These are phyloP conservation scores for Candida yuanshanica DNA, from an alignment of 805 yeast species.

Conservation along the genomic window DNA sequence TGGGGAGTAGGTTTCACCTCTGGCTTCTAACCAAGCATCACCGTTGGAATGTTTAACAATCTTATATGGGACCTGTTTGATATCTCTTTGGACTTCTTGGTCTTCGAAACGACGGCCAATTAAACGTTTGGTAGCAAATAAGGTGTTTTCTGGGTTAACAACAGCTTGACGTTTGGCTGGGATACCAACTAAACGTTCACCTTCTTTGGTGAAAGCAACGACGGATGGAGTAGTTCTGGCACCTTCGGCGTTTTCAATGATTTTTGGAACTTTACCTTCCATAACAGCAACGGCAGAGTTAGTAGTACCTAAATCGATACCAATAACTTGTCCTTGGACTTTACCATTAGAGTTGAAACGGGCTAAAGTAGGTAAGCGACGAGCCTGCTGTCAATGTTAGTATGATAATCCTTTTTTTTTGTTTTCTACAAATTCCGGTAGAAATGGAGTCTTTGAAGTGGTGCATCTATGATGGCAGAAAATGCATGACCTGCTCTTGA, in stretches of 20 bases:
- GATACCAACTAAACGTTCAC: constrained; percentile 54
- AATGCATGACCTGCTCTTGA: too few species aligned
- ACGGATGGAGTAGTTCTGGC: constrained; percentile 53
- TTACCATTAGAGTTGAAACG: constrained; percentile 45
- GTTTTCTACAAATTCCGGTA: neutral
- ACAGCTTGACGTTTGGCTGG: constrained; percentile 78
- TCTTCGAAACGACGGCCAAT: constrained; percentile 73
- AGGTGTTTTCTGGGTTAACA: constrained; percentile 72
- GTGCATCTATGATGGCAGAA: neutral
- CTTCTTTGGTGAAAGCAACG: constrained; percentile 58
- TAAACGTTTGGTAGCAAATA: constrained; percentile 76
- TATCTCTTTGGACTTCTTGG: constrained; percentile 66
- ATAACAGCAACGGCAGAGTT: constrained; percentile 76
- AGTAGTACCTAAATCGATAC: constrained; percentile 84
- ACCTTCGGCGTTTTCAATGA: constrained; percentile 77
- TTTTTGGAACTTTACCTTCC: constrained; percentile 47
- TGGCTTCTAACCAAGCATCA: constrained; percentile 59
- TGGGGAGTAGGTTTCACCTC: constrained; percentile 50
- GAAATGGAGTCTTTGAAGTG: neutral
- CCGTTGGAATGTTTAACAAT: constrained; percentile 56
- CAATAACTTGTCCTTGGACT: constrained; percentile 51
- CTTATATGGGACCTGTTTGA: constrained; percentile 57
- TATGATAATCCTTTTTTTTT: neutral
- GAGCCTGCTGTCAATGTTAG: constrained; percentile 17
- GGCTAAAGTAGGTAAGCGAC: constrained; percentile 26